Conservation (phyloP, 2,329 filamentous ascomycete genomes). For the Aspergillus novoparasiticus region DNA sequence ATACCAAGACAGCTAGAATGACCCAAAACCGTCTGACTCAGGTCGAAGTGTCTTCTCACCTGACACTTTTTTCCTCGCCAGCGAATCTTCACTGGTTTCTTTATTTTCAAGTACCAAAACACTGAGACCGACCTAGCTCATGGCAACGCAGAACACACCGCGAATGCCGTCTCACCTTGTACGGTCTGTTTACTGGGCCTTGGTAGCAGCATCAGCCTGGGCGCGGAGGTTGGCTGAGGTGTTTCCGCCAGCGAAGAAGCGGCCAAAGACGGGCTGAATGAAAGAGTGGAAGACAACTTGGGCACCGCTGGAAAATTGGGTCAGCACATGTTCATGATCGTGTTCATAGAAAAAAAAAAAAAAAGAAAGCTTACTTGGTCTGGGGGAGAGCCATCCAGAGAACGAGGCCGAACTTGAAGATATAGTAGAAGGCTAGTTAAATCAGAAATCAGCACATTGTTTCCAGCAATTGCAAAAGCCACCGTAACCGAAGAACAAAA, state of each 20-base stretch:
- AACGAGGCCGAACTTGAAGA: conserved; percentile 97
- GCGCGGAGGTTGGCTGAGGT: conserved; percentile 86
- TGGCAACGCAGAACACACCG: conserved; percentile 5
- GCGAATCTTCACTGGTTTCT: not conserved
- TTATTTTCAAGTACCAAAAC: not conserved
- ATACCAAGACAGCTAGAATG: conserved; percentile 12
- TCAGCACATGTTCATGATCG: not conserved
- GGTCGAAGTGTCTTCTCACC: conserved; percentile 1
- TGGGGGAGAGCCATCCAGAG: conserved; percentile 97
- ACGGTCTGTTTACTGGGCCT: conserved; percentile 54
- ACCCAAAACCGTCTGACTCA: conserved; percentile 3
- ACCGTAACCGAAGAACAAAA: not conserved
- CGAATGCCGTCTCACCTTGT: conserved; percentile 11
- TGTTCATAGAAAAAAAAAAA: not conserved
- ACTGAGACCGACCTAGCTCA: not conserved
- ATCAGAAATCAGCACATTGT: conserved; percentile 25
- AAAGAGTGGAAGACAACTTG: conserved; percentile 97
- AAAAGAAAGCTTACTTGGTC: conserved; percentile 70
- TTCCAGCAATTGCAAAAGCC: not conserved
- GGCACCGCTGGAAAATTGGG: conserved; percentile 70
- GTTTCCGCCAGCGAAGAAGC: conserved; percentile 79
- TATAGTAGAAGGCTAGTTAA: conserved; percentile 83
- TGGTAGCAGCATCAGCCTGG: conserved; percentile 73
- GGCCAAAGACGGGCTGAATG: conserved; percentile 85
- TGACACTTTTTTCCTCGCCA: not conserved